Evolutionary conservation across 495 filamentous ascomycete genomes (phyloP), one percentile per base, ranked within the genome.

Genomic region (Talaromyces wortmannii): DNA sequence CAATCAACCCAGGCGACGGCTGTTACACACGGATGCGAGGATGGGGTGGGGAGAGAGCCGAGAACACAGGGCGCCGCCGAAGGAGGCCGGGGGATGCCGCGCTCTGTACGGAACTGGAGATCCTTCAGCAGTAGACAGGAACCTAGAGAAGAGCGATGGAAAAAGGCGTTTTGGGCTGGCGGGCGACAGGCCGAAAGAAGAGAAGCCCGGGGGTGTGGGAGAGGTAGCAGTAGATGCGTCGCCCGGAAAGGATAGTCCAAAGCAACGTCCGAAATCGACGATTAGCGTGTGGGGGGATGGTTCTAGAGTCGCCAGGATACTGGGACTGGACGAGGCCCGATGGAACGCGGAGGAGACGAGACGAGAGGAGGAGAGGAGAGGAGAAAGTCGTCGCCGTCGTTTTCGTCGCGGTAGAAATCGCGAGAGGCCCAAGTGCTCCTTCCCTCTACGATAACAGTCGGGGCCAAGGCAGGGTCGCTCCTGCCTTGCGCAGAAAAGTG

Each of bases 351-450:
- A 43, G 47, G 48, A 53, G 55, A 51, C 45, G 45, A 55, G 45
- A 42, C 46, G 55, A 45, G 32, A 23, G 57, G 57, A 54, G 56
- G 55, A 53, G 57, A 52, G 52, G 57, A 51, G 44, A 53, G 31
- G 55, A 58, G 44, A 47, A 55, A 36, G n/a, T 6, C 29, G 47
- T 47, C 44, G 53, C 17, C n/a, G n/a, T n/a, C n/a, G n/a, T n/a
- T n/a, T n/a, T n/a, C n/a, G n/a, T 47, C 44, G 53, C 17, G 48
- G 54, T 43, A 45, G 17, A 58, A 58, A 57, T 58, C 58, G 57
- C 55, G 61, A 43, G 23, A 23, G 23, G 23, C 23, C 23, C 23
- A 23, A 23, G 23, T 23, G 23, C 23, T 23, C 23, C 23, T 23
- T 23, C 23, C 23, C 4, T 23, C 23, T 23, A 23, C 23, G 23